A percentile compares a stretch with the other conserved stretches of the same genome.
Evolutionary conservation across 2,329 filamentous ascomycete species (phyloP).

Genomic region (Metarhizium album): DNA sequence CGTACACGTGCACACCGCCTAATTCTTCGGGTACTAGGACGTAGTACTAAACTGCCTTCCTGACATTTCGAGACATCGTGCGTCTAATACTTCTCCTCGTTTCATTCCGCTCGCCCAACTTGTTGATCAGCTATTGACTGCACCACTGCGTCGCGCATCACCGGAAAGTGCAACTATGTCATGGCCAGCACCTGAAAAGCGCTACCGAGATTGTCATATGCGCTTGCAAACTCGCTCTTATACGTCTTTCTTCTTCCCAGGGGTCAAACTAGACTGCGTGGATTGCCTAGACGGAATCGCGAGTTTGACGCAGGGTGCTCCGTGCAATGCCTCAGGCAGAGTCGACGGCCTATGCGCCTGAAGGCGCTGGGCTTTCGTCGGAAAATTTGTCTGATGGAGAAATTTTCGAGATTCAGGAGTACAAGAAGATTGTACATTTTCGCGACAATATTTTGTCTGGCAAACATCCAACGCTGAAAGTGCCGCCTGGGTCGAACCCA

Average conservation of each 20-base stretch:
- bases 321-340: slow-evolving; percentile 4
- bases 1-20: slow-evolving; percentile 19
- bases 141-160: background rate
- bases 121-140: background rate
- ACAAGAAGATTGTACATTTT: slow-evolving; percentile 70
- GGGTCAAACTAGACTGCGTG: background rate
- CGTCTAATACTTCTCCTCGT: too few species aligned
- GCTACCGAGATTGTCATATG: background rate
- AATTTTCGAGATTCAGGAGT: slow-evolving; percentile 52
- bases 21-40: slow-evolving; percentile 14
- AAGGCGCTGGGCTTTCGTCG: background rate
- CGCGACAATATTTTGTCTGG: slow-evolving; percentile 74
- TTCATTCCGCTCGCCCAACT: background rate
- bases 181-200: background rate
- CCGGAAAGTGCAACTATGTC: background rate
- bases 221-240: background rate
- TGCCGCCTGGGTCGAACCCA: slow-evolving; percentile 30
- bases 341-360: background rate
- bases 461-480: slow-evolving; percentile 54
- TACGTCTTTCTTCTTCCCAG: background rate
- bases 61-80: too few species aligned
- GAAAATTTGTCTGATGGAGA: slow-evolving; percentile 32
- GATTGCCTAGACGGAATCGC: background rate
- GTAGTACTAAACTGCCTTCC: too few species aligned
- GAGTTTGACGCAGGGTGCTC: background rate